phyloP scores from a whole-genome alignment of 2,329 filamentous ascomycete genomes.

The Alternaria brassicicola region DNA sequence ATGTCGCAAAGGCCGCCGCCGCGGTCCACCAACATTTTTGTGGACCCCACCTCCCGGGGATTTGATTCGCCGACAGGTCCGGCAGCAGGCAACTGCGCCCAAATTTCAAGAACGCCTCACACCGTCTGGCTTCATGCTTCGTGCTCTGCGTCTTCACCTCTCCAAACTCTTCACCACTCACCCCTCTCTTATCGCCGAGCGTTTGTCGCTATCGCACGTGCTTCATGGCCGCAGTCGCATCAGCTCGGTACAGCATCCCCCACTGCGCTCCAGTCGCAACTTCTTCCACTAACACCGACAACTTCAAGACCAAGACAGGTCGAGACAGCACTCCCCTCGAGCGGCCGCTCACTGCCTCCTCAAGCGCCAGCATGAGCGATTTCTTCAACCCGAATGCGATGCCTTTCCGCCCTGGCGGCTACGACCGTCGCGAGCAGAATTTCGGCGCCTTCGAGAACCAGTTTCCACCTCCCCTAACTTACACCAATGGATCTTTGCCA shows the following conservation, averaged over 20 bases:
- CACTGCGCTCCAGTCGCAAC: slow-evolving; percentile 31
- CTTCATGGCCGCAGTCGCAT: slow-evolving; percentile 33
- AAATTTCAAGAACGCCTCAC: background rate
- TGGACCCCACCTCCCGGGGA: slow-evolving; percentile 18
- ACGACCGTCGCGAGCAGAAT: slow-evolving; percentile 15
- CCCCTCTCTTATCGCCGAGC: slow-evolving; percentile 14
- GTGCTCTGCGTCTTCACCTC: slow-evolving; percentile 14
- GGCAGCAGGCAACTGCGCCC: slow-evolving; percentile 20
- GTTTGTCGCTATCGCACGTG: slow-evolving; percentile 21
- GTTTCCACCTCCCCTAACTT: slow-evolving; percentile 10
- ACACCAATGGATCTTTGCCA: too few species aligned
- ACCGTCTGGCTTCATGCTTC: slow-evolving; percentile 21
- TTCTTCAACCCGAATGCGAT: slow-evolving; percentile 27
- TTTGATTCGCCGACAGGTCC: slow-evolving; percentile 18
- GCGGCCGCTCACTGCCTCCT: slow-evolving; percentile 9
- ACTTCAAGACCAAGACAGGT: slow-evolving; percentile 28
- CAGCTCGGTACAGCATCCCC: slow-evolving; percentile 34
- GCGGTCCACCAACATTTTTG: slow-evolving; percentile 20
- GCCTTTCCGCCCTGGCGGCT: slow-evolving; percentile 26
- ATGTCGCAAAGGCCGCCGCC: too few species aligned
- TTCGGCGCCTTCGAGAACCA: slow-evolving; percentile 17
- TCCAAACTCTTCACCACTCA: slow-evolving; percentile 8
- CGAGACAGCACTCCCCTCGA: slow-evolving; percentile 24
- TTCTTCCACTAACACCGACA: slow-evolving; percentile 34
- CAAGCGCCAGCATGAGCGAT: slow-evolving; percentile 29